Evolutionary conservation across 345 rosid species (phyloP).

Genomic region (Excoecaria cochinchinensis): DNA sequence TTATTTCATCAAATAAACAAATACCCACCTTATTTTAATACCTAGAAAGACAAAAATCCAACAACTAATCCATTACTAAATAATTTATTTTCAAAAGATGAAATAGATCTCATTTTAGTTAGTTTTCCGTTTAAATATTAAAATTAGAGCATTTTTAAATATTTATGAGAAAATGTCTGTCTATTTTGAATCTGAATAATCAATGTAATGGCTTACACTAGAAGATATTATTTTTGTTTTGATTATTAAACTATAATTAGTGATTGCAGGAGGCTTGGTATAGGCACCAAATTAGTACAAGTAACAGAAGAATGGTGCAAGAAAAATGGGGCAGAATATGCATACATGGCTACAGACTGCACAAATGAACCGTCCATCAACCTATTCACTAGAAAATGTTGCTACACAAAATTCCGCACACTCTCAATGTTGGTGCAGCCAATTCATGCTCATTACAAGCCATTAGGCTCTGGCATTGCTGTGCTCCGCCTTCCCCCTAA

Average conservation of each 20-base stretch:
- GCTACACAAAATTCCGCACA: constrained; percentile 54
- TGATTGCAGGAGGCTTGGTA: constrained; percentile 62
- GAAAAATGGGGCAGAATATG: constrained; percentile 56
- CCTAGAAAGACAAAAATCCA: no score
- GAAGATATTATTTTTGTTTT: no score
- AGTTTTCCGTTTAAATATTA: no score
- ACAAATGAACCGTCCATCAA: constrained; percentile 62
- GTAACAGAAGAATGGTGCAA: constrained; percentile 67
- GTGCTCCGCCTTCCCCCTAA: constrained; percentile 34
- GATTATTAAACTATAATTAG: background rate
- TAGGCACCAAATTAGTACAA: constrained; percentile 55
- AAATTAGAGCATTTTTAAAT: no score
- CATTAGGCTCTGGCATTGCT: constrained; percentile 28
- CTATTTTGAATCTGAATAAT: no score
- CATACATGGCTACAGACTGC: constrained; percentile 73
- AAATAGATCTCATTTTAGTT: no score
- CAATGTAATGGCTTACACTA: no score
- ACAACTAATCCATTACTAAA: no score
- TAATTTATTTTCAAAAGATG: no score
- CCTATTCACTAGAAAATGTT: constrained; percentile 54
- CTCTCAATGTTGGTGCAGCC: constrained; percentile 68
- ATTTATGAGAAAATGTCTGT: no score
- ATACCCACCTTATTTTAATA: no score
- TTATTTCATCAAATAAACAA: background rate
- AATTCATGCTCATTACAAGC: constrained; percentile 62